A percentile compares a stretch with the other conserved stretches of the same genome.
Conservation (phyloP, 2,329 filamentous ascomycete genomes). For the Ophiostoma ips region DNA sequence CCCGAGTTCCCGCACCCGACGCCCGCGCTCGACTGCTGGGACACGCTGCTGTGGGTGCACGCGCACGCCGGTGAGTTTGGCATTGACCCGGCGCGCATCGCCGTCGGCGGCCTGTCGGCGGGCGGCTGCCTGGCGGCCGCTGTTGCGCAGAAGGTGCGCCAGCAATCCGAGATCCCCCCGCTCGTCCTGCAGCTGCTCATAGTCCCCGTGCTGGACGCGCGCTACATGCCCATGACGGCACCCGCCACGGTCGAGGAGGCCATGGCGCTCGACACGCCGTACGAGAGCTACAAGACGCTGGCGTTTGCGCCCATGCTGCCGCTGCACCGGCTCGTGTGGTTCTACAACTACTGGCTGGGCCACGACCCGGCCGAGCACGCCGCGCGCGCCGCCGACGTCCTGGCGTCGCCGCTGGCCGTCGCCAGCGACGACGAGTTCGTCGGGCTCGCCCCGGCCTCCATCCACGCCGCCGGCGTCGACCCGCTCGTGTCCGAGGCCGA, state of each 20-base stretch:
- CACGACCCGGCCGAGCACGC: neutral
- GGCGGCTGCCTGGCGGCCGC: slow-evolving; percentile 18
- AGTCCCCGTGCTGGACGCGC: slow-evolving; percentile 25
- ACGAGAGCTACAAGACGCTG: slow-evolving; percentile 5
- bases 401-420: slow-evolving; percentile 8
- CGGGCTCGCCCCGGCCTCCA: neutral
- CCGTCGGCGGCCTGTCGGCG: slow-evolving; percentile 18
- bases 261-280: slow-evolving; percentile 1
- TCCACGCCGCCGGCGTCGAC: slow-evolving; percentile 9
- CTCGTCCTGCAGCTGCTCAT: slow-evolving; percentile 22
- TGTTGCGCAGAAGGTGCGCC: slow-evolving; percentile 27
- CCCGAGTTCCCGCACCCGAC: slow-evolving; percentile 34
- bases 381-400: neutral
- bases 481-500: slow-evolving; percentile 6
- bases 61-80: slow-evolving; percentile 12
- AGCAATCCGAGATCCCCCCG: slow-evolving; percentile 15
- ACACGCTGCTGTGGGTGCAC: slow-evolving; percentile 23
- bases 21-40: slow-evolving; percentile 26
- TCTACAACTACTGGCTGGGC: slow-evolving; percentile 11
- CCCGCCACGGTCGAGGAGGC: neutral
- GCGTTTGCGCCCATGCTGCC: slow-evolving; percentile 11
- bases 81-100: slow-evolving; percentile 16
- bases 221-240: slow-evolving; percentile 8
- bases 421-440: neutral
- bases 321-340: slow-evolving; percentile 9